These are phyloP conservation scores for Didymella pomorum DNA, from an alignment of 2,329 filamentous ascomycete genomes.

Conservation along the genomic window DNA sequence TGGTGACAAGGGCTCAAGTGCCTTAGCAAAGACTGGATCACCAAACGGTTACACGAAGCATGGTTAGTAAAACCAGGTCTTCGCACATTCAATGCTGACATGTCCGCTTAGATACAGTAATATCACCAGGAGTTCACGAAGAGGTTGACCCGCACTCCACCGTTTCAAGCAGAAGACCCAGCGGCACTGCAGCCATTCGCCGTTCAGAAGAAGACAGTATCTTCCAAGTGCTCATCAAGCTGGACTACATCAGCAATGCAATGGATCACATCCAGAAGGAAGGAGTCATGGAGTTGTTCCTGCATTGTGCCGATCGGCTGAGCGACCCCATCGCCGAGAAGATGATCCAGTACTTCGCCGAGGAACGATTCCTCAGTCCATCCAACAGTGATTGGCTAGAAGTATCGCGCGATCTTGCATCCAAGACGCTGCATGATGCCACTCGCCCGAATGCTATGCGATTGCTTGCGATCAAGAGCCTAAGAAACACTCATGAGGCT, in stretches of 20 bases:
- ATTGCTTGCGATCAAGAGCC: slow-evolving; percentile 66
- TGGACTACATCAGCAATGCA: slow-evolving; percentile 41
- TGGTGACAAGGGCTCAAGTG: slow-evolving; percentile 45
- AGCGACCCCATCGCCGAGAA: slow-evolving; percentile 70
- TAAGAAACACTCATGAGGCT: slow-evolving; percentile 61
- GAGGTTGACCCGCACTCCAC: slow-evolving; percentile 28
- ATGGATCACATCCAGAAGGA: slow-evolving; percentile 69
- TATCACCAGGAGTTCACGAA: slow-evolving; percentile 24
- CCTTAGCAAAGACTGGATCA: slow-evolving; percentile 17
- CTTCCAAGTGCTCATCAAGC: slow-evolving; percentile 38
- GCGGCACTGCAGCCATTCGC: slow-evolving; percentile 17
- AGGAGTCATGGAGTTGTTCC: slow-evolving; percentile 72
- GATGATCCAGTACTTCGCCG: slow-evolving; percentile 72
- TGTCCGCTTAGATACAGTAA: slow-evolving; percentile 6
- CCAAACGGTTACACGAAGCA: slow-evolving; percentile 22
- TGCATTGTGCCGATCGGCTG: slow-evolving; percentile 67
- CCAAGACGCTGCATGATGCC: slow-evolving; percentile 70
- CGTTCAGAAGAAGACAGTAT: slow-evolving; percentile 36
- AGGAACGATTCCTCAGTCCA: slow-evolving; percentile 75
- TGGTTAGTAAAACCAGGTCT: not conserved
- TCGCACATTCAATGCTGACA: not conserved
- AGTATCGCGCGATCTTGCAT: slow-evolving; percentile 68
- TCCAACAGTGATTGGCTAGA: slow-evolving; percentile 73
- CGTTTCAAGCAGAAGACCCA: slow-evolving; percentile 4
- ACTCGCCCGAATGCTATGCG: slow-evolving; percentile 69